These are phyloP conservation scores for Podaxis sp. DNA, from an alignment of 768 basidiomycete genomes.

Conservation along the genomic window DNA sequence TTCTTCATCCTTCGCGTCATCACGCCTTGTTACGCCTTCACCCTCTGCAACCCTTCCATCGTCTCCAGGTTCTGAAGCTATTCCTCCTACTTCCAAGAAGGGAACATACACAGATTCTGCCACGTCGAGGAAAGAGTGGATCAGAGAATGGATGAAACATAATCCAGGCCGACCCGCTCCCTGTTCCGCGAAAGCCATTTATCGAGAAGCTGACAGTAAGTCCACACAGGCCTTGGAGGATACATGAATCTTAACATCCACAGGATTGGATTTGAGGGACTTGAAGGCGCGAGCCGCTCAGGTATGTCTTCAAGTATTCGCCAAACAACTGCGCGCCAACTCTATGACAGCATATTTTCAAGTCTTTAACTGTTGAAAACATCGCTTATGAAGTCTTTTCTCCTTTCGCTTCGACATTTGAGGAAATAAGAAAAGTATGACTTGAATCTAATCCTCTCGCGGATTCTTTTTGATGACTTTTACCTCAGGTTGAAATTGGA, in stretches of 20 bases:
- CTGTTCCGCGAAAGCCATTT: slow-evolving; percentile 84
- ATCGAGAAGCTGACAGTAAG: slow-evolving; percentile 81
- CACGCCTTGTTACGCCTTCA: slow-evolving; percentile 23
- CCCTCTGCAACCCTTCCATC: slow-evolving; percentile 26
- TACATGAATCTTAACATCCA: not conserved
- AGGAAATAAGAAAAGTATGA: slow-evolving; percentile 71
- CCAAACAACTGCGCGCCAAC: not conserved
- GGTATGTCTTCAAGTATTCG: slow-evolving; percentile 22
- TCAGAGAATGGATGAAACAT: slow-evolving; percentile 61
- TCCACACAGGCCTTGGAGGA: slow-evolving; percentile 10
- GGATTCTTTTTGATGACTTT: slow-evolving; percentile 32
- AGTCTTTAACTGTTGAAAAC: slow-evolving; percentile 74
- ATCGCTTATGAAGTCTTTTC: slow-evolving; percentile 87
- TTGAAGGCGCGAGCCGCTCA: slow-evolving; percentile 72
- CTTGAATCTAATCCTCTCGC: not conserved
- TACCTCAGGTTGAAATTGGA: slow-evolving; percentile 59
- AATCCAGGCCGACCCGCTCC: slow-evolving; percentile 63
- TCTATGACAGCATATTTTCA: slow-evolving; percentile 63
- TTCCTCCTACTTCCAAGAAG: slow-evolving; percentile 14
- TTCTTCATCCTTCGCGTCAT: slow-evolving; percentile 60
- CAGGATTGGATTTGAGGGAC: slow-evolving; percentile 72
- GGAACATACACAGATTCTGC: slow-evolving; percentile 24
- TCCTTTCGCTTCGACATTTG: slow-evolving; percentile 79
- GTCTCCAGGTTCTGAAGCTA: slow-evolving; percentile 30
- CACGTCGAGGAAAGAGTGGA: slow-evolving; percentile 61